Conservation (phyloP, 345 rosid species). For the Syzygium jambos region DNA sequence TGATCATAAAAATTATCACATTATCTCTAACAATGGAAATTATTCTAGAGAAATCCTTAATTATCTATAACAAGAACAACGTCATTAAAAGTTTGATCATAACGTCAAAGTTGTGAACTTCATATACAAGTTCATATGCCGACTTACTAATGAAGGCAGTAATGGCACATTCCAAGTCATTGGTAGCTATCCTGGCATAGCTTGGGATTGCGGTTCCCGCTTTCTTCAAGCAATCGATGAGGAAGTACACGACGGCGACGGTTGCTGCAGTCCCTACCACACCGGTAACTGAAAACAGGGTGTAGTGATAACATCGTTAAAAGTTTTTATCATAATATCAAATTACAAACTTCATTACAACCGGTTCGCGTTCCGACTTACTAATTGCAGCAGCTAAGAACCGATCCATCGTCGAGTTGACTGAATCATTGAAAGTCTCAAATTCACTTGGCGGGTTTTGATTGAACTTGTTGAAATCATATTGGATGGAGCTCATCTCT, state of each 20-base stretch:
- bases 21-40: no score
- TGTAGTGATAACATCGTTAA: neutral
- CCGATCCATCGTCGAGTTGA: neutral
- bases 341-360: neutral
- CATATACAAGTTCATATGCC: neutral
- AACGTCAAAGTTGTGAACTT: neutral
- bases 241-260: constrained; percentile 4
- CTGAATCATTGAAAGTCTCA: neutral
- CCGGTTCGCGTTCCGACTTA: neutral
- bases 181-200: neutral
- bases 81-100: neutral
- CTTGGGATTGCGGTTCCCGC: constrained; percentile 9
- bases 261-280: neutral
- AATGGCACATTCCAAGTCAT: neutral
- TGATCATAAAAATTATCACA: no score
- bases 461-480: neutral
- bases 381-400: neutral
- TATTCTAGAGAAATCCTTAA: no score
- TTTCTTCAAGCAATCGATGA: constrained; percentile 12
- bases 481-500: neutral
- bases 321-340: neutral
- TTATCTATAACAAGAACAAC: no score
- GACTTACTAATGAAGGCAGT: neutral
- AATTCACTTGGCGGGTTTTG: neutral
- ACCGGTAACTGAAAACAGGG: neutral